phyloP scores from a whole-genome alignment of 164 flowering plant species.

The Magnolia sinica region DNA sequence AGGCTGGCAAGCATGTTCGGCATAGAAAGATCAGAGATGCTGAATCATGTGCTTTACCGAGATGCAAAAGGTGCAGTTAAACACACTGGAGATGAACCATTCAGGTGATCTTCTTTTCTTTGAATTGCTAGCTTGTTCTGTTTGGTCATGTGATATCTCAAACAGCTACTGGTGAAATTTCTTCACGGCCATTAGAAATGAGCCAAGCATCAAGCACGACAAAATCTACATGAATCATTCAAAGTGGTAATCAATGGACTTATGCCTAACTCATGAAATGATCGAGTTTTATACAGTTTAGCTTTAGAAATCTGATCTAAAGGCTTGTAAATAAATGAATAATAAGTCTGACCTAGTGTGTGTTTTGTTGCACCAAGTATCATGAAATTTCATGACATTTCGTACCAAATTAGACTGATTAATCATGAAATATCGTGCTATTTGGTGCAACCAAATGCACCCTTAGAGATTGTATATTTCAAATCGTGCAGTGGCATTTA shows the following conservation, averaged over 20 bases:
- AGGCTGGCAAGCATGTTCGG: slow-evolving; percentile 61
- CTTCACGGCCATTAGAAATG: neutral
- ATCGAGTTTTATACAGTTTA: too few relatives aligned
- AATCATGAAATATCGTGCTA: too few relatives aligned
- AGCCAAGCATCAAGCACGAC: neutral
- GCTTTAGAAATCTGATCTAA: too few relatives aligned
- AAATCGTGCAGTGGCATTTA: too few relatives aligned
- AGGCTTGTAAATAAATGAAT: too few relatives aligned
- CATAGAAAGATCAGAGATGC: slow-evolving; percentile 41
- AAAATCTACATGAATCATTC: neutral
- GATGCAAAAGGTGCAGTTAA: slow-evolving; percentile 56
- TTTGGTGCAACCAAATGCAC: too few relatives aligned
- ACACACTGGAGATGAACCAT: slow-evolving; percentile 71
- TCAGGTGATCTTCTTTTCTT: slow-evolving; percentile 42
- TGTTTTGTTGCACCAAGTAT: too few relatives aligned
- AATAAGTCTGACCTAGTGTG: too few relatives aligned
- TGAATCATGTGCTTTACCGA: slow-evolving; percentile 54
- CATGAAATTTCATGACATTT: too few relatives aligned
- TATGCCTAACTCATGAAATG: too few relatives aligned
- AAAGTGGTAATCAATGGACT: neutral
- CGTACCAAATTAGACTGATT: too few relatives aligned
- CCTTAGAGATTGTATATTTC: too few relatives aligned
- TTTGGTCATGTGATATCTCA: neutral
- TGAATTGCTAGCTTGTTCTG: neutral
- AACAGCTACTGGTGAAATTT: neutral